Evolutionary conservation across 805 yeast species (phyloP).

Genomic region (Candida coquimbonensis): DNA sequence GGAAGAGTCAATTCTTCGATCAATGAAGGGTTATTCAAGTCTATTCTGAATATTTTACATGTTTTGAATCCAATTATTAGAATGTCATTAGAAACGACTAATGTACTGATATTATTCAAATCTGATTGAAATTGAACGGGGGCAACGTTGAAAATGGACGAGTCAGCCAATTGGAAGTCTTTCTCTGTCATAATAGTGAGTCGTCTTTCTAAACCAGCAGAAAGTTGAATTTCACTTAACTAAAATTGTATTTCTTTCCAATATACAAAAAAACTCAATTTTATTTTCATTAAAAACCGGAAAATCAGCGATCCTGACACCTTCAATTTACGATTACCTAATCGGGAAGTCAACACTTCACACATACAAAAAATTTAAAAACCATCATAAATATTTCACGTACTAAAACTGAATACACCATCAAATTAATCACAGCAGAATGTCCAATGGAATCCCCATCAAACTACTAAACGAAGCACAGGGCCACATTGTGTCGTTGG

Average conservation of each 20-base stretch:
- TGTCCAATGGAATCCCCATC: constrained; percentile 66
- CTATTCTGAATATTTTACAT: constrained; percentile 55
- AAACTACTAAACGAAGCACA: constrained; percentile 82
- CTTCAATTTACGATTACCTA: neutral
- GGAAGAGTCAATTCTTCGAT: constrained; percentile 39
- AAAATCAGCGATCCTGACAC: neutral
- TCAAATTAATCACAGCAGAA: neutral
- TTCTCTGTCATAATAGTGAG: neutral
- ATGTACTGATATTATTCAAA: constrained; percentile 36
- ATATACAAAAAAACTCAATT: no score
- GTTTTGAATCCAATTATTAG: constrained; percentile 46
- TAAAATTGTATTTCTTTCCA: no score
- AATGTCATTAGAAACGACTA: constrained; percentile 49
- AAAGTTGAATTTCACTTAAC: no score
- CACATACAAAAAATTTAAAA: neutral
- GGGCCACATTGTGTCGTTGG: constrained; percentile 82
- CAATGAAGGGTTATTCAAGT: constrained; percentile 56
- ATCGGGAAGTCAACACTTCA: constrained; percentile 8
- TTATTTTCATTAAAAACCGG: no score
- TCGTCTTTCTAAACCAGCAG: no score
- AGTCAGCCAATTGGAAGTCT: neutral
- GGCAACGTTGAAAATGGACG: constrained; percentile 22
- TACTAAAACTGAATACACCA: no score
- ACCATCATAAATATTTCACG: neutral
- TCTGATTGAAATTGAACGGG: constrained; percentile 49